Base-by-base conservation (phyloP, 2,329 filamentous ascomycete species). In the Phialemonium atrogriseum region DNA sequence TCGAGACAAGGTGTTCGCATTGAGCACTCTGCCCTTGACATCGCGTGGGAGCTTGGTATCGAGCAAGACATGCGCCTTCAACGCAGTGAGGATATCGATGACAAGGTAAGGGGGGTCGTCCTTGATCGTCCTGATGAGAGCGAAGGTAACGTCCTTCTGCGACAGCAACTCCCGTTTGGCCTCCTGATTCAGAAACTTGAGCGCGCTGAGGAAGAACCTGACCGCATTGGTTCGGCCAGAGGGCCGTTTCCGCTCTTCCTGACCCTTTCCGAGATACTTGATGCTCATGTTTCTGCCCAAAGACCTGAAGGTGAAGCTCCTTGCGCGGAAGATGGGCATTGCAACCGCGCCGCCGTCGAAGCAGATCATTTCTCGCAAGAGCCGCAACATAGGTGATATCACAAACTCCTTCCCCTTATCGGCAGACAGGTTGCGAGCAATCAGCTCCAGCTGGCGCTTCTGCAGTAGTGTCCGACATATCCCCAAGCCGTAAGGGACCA, bases 321-420 rank as follows among this genome's bases (percentile, higher is more conserved):
- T 74, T 19, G 79, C 78, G 32, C 81, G 71, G 52, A 94, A 93
- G 20, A 95, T 68, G 27, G 79, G 70, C 43, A 76, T 79, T 17
- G 88, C 85, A 34, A 87, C 69, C 24, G 77, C 73, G 10, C 91
- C 93, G 11, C 87, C 87, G 55, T 96, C 88, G 41, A 94, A 82
- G 33, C 70, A 77, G 11, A 85, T 75, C n/a, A 88, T 70, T 58
- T 98, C 89, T 31, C 80, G 84, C 37, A 98, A 69, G 31, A 98
- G 62, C 35, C 89, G 78, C 36, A 98, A 62, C 15, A 84, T 88
- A 1, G 91, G 89, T 3, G 86, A 91, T 38, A 95, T 88, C 36
- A 96, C 65, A 55, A 84, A 86, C 23, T 87, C 86, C 50, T 93
- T 94, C 28, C 77, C 71, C 55, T 86, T 88, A 15, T 84, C 80